Conservation (phyloP, 2,329 filamentous ascomycete genomes). For the Westerdykella sp. region DNA sequence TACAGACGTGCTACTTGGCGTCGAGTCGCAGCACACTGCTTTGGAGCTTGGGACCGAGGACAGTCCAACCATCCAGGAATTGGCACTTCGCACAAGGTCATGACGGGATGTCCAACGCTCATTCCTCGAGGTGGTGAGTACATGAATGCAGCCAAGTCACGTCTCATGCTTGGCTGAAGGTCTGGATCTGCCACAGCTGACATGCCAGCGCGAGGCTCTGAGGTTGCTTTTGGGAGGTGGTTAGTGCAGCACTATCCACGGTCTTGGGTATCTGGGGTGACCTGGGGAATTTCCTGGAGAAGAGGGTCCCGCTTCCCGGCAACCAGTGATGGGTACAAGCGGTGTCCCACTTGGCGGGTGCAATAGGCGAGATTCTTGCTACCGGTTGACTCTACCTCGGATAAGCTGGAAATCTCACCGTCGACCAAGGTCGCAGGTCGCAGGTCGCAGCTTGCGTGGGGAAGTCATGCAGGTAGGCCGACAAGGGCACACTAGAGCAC, state of each 20-base stretch:
- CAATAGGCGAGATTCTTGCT: too few species aligned
- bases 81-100: not conserved
- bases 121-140: constrained; percentile 1
- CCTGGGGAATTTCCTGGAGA: not conserved
- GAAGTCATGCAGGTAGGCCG: too few species aligned
- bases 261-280: not conserved
- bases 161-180: constrained; percentile 22
- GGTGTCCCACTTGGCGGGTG: too few species aligned
- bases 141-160: constrained; percentile 22
- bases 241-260: not conserved
- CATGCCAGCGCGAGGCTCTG: constrained; percentile 9
- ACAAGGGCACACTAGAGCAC: too few species aligned
- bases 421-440: too few species aligned
- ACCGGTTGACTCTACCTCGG: too few species aligned
- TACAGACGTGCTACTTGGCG: not conserved
- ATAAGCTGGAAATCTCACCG: too few species aligned
- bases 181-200: constrained; percentile 31
- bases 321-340: too few species aligned
- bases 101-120: not conserved
- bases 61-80: not conserved
- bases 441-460: too few species aligned
- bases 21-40: not conserved
- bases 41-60: not conserved
- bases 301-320: not conserved
- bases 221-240: not conserved